Base-by-base conservation (phyloP, 176 grass and related monocot species). In the Leersia perrieri region DNA sequence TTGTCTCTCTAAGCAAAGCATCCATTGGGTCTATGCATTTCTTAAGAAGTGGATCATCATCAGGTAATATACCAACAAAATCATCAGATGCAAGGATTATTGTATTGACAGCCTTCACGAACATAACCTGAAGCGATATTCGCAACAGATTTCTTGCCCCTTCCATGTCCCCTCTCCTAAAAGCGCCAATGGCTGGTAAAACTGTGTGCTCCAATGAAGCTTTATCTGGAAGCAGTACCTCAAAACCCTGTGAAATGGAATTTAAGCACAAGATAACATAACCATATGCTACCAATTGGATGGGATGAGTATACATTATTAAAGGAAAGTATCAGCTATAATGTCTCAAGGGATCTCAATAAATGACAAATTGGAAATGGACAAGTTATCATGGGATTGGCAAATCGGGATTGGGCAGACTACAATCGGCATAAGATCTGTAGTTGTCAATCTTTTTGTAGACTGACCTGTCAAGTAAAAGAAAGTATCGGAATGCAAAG, bases 61-160 rank as follows among this genome's bases (percentile, higher is more conserved):
- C 72, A 66, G 90, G 90, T 35, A 98, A 82, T 12, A 98, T 90
- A 62, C 80, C 78, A 30, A 79, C 32, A 60, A 94, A 76, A 67
- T 91, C 84, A 64, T 91, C 85, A 11, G 95, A 94, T 55, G 92
- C 92, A 72, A 94, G 90, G 55, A 94, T 71, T 47, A 98, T 70
- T 62, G 33, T 78, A 69, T 87, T 92, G 66, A 79, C 86, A 87
- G 92, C 92, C 85, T 80, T 85, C 70, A 94, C 88, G 13, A 94
- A 81, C 80, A 98, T 84, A 94, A 94, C 61, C 63, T 93, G 86
- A 73, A 98, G 87, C 9, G 90, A 80, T 68, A 98, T 92, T 81
- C 84, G 85, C 60, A 93, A 64, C 11, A 94, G 84, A 77, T 87
- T 92, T 81, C 71, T 94, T 3, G 92, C 86, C 23, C 90, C 95